A percentile compares a stretch with the other conserved stretches of the same genome.
These are phyloP conservation scores for Pelargonium citronellum DNA, from an alignment of 441 rosid genomes.

Conservation along the genomic window DNA sequence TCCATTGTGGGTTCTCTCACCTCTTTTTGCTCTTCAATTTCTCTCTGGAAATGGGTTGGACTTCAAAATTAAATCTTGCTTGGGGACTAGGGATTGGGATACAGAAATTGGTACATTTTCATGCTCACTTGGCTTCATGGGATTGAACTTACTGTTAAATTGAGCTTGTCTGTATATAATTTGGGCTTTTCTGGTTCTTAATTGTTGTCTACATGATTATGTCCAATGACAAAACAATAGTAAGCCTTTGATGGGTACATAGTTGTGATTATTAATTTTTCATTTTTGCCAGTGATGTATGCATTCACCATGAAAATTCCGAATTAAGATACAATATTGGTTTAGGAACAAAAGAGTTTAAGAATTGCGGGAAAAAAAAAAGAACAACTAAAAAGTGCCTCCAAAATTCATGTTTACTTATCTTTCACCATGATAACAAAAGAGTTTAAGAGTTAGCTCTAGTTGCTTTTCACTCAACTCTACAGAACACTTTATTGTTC, in stretches of 20 bases:
- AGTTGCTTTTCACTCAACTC: background rate
- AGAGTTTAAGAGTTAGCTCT: background rate
- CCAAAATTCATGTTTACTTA: background rate
- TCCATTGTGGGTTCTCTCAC: slow-evolving; percentile 44
- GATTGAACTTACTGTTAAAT: too few species aligned
- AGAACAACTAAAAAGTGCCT: too few species aligned
- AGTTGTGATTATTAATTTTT: too few species aligned
- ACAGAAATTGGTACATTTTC: too few species aligned
- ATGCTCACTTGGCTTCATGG: too few species aligned
- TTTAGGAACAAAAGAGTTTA: background rate
- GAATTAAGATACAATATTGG: background rate
- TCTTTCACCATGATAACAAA: background rate
- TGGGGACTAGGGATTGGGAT: too few species aligned
- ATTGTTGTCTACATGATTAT: too few species aligned
- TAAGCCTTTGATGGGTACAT: background rate
- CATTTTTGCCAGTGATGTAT: background rate
- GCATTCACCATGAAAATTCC: background rate
- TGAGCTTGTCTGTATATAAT: too few species aligned
- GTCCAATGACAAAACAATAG: background rate
- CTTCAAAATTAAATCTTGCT: too few species aligned
- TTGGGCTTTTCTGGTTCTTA: too few species aligned
- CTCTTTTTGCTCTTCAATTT: background rate
- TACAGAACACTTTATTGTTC: background rate
- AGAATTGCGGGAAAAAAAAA: background rate
- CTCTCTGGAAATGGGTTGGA: too few species aligned